These are phyloP conservation scores for Hymenoscyphus repandus DNA, from an alignment of 2,329 filamentous ascomycete genomes.

Conservation along the genomic window DNA sequence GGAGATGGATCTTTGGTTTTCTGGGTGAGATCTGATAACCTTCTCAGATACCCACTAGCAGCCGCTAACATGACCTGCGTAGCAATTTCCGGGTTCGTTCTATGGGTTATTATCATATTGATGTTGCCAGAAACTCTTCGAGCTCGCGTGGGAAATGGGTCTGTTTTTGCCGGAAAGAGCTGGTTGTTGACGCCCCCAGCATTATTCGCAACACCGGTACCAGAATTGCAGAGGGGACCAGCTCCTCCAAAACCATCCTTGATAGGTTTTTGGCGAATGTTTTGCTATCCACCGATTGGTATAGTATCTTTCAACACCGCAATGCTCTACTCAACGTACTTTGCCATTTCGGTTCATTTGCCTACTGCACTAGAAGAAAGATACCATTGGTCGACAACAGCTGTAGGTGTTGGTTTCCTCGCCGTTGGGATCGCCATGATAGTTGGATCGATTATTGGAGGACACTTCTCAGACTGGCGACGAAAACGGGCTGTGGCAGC, in stretches of 20 bases:
- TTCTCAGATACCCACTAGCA: background rate
- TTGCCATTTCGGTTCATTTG: slow-evolving; percentile 4
- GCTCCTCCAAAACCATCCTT: slow-evolving; percentile 1
- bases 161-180: background rate
- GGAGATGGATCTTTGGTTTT: slow-evolving; percentile 6
- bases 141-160: slow-evolving; percentile 2
- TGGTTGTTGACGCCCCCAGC: background rate
- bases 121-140: slow-evolving; percentile 5
- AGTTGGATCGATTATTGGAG: slow-evolving; percentile 1
- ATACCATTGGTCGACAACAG: slow-evolving; percentile 2
- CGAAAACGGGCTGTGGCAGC: background rate
- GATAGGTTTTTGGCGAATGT: slow-evolving; percentile 3
- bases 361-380: slow-evolving; percentile 1
- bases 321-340: slow-evolving; percentile 4
- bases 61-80: background rate
- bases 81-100: slow-evolving; percentile 3
- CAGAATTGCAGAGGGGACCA: slow-evolving; percentile 2
- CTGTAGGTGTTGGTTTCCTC: slow-evolving; percentile 4
- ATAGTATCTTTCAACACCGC: slow-evolving; percentile 5
- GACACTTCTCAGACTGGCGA: slow-evolving; percentile 4
- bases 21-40: background rate
- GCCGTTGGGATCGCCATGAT: slow-evolving; percentile 6
- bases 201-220: background rate
- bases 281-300: slow-evolving; percentile 3
- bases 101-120: slow-evolving; percentile 2